Percentiles rank a stretch among this genome's conserved stretches.
phyloP scores from a whole-genome alignment of 1,284 basidiomycete genomes.

The Trametes polyzona region DNA sequence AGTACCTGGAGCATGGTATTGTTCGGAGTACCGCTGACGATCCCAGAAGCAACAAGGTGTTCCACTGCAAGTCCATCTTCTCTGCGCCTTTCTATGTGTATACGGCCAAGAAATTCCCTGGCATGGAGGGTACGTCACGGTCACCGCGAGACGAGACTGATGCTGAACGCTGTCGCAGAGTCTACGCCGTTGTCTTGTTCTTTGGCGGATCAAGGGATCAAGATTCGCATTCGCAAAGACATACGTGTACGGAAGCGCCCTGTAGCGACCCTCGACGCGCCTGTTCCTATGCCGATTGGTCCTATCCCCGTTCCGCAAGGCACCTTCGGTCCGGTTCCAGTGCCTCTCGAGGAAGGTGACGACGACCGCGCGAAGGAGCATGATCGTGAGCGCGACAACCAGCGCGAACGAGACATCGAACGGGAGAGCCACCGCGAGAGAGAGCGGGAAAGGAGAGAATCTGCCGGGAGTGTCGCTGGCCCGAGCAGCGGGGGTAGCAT shows the following conservation, averaged over 20 bases:
- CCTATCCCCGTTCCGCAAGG: conserved; percentile 24
- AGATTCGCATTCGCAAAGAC: conserved; percentile 90
- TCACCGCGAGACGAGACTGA: not conserved
- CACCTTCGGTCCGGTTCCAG: conserved; percentile 37
- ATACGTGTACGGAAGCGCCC: conserved; percentile 78
- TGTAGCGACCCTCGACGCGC: conserved; percentile 42
- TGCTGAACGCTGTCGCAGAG: conserved; percentile 49
- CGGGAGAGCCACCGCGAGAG: conserved; percentile 29
- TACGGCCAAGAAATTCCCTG: conserved; percentile 93
- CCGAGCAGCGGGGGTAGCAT: conserved; percentile 16
- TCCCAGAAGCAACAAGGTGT: conserved; percentile 28
- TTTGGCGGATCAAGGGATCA: conserved; percentile 90
- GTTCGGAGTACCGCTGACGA: not conserved
- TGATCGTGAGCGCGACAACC: conserved; percentile 24
- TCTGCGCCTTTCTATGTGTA: conserved; percentile 89
- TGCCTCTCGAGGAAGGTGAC: conserved; percentile 41
- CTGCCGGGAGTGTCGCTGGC: conserved; percentile 26
- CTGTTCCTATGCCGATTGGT: conserved; percentile 30
- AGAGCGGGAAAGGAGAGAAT: conserved; percentile 28
- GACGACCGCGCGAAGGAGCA: conserved; percentile 27
- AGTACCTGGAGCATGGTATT: conserved; percentile 38
- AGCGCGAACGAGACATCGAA: conserved; percentile 29
- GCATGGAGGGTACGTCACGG: conserved; percentile 79
- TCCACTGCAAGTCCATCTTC: conserved; percentile 88
- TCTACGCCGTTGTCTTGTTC: conserved; percentile 88